Evolutionary conservation across 257 asterid genomes (phyloP).

Genomic region (Anisodus acutangulus): DNA sequence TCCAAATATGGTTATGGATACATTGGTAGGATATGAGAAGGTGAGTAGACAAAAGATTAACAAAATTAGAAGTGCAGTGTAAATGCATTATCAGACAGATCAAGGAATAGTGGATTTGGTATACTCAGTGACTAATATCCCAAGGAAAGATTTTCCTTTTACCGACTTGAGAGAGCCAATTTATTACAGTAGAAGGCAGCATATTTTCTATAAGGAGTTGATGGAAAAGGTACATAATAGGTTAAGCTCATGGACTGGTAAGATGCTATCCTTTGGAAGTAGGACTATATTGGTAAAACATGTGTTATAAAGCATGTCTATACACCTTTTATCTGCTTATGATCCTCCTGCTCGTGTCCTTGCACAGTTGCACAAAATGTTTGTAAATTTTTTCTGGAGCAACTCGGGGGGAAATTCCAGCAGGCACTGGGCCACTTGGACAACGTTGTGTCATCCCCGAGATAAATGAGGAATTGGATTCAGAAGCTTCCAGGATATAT

Average conservation of each 20-base stretch:
- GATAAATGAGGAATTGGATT: too few species aligned
- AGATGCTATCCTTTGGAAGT: not conserved
- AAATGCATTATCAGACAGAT: not conserved
- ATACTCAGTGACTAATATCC: too few species aligned
- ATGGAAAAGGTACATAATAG: not conserved
- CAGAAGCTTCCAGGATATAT: too few species aligned
- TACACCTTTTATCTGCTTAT: not conserved
- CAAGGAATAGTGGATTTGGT: not conserved
- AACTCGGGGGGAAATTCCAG: not conserved
- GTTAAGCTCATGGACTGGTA: not conserved
- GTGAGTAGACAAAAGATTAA: not conserved
- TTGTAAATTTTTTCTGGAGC: too few species aligned
- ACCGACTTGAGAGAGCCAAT: not conserved
- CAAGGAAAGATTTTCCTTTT: too few species aligned
- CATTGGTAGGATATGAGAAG: too few species aligned
- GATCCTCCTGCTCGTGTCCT: too few species aligned
- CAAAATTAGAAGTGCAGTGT: too few species aligned
- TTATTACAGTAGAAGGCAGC: not conserved
- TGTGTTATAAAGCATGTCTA: not conserved
- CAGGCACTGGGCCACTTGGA: not conserved
- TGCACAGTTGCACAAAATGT: not conserved
- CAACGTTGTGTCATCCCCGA: not conserved
- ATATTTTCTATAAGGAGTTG: too few species aligned
- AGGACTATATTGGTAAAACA: not conserved
- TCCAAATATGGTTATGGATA: too few species aligned